These are phyloP conservation scores for Ilex aquifolium DNA, from an alignment of 257 asterid species.

Conservation along the genomic window DNA sequence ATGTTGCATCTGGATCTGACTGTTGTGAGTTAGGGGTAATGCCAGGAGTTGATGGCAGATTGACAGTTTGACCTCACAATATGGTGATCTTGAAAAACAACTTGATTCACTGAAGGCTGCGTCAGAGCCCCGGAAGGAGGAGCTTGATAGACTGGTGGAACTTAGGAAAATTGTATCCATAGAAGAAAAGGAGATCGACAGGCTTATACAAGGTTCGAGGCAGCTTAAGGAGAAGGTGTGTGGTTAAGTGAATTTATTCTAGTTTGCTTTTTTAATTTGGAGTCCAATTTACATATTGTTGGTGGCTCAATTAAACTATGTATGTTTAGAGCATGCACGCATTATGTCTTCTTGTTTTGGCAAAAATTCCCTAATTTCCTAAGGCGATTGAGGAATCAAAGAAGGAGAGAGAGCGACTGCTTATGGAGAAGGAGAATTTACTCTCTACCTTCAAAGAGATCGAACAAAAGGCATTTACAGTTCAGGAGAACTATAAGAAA, in stretches of 20 bases:
- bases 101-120: slow-evolving; percentile 60
- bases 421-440: slow-evolving; percentile 53
- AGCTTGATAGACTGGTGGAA: slow-evolving; percentile 57
- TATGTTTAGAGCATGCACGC: background rate
- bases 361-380: background rate
- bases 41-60: slow-evolving; percentile 50
- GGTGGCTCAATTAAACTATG: too few species aligned
- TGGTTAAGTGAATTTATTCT: background rate
- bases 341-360: background rate
- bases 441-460: slow-evolving; percentile 55
- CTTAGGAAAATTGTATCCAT: slow-evolving; percentile 42
- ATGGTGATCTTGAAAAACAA: slow-evolving; percentile 62
- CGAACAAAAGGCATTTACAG: too few species aligned
- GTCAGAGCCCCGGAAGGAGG: slow-evolving; percentile 62
- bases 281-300: too few species aligned
- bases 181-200: slow-evolving; percentile 19
- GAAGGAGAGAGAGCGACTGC: slow-evolving; percentile 60
- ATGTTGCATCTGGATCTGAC: too few species aligned
- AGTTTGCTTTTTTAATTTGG: too few species aligned
- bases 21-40: too few species aligned
- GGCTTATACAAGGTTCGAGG: slow-evolving; percentile 68
- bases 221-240: slow-evolving; percentile 77
- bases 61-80: slow-evolving; percentile 60
- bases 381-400: slow-evolving; percentile 76
- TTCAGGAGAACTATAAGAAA: too few species aligned